Percentiles rank a stretch among this genome's conserved stretches.
Evolutionary conservation across 2,329 filamentous ascomycete genomes (phyloP).

Genomic region (Aspergillus felis): DNA sequence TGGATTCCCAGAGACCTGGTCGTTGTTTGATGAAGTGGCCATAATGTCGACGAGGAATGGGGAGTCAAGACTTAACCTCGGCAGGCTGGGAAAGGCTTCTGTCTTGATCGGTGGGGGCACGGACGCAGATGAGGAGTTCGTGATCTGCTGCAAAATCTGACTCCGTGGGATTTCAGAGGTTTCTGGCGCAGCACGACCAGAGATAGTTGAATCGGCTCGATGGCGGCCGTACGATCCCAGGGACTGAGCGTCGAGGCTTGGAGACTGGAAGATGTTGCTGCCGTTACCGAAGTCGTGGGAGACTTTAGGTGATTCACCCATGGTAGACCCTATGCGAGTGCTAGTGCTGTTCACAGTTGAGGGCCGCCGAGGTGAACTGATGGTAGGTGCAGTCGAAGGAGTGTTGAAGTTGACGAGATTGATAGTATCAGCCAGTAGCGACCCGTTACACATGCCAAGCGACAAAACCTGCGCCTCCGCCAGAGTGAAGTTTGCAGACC

Average conservation of each 20-base stretch:
- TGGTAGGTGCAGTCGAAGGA: constrained; percentile 37
- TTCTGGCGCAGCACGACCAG: constrained; percentile 48
- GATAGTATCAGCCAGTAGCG: constrained; percentile 55
- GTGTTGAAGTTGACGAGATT: constrained; percentile 60
- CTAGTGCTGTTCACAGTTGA: constrained; percentile 49
- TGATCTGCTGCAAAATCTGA: constrained; percentile 47
- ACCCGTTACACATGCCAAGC: constrained; percentile 75
- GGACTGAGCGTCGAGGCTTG: constrained; percentile 40
- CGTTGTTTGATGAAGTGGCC: constrained; percentile 24
- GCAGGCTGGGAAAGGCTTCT: constrained; percentile 37
- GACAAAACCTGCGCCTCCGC: constrained; percentile 67
- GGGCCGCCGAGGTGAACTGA: constrained; percentile 46
- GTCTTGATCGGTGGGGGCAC: constrained; percentile 9
- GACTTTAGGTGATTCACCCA: constrained; percentile 59
- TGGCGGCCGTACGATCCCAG: constrained; percentile 39
- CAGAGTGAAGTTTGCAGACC: constrained; percentile 73
- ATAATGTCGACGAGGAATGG: constrained; percentile 42
- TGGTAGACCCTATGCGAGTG: constrained; percentile 59
- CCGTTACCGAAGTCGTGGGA: constrained; percentile 66
- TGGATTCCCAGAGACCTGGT: constrained; percentile 20
- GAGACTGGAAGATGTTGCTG: constrained; percentile 62
- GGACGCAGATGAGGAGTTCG: constrained; percentile 43
- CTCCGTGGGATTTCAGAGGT: constrained; percentile 52
- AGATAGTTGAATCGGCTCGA: constrained; percentile 54
- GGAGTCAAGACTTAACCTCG: constrained; percentile 43